These are phyloP conservation scores for Corylus heterophylla DNA, from an alignment of 306 rosid genomes.

Conservation along the genomic window DNA sequence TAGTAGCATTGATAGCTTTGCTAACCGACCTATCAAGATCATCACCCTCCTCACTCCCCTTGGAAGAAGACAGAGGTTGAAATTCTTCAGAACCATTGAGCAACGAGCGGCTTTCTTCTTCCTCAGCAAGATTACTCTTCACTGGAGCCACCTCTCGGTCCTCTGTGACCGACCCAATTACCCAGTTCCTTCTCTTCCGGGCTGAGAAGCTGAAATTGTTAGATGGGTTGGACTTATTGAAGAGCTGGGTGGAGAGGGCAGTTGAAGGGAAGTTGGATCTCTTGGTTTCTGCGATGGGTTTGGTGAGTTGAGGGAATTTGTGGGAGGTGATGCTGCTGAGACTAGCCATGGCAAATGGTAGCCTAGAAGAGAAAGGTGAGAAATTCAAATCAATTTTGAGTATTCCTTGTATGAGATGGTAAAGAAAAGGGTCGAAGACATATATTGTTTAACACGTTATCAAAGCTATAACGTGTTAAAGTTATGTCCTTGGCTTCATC, in stretches of 20 bases:
- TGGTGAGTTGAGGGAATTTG: constrained; percentile 22
- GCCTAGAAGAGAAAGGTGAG: not conserved
- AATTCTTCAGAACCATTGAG: constrained; percentile 39
- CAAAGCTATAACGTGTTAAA: too few species aligned
- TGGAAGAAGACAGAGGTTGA: constrained; percentile 35
- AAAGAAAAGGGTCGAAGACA: too few species aligned
- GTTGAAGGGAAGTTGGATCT: constrained; percentile 26
- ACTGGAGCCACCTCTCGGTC: constrained; percentile 50
- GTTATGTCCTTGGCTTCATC: too few species aligned
- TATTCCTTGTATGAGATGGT: not conserved
- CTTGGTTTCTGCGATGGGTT: constrained; percentile 20
- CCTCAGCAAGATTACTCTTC: constrained; percentile 31
- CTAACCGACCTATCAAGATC: constrained; percentile 39
- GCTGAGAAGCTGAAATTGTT: constrained; percentile 25
- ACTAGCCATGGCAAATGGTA: constrained; percentile 45
- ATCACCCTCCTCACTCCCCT: constrained; percentile 24
- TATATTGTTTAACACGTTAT: too few species aligned
- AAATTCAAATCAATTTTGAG: not conserved
- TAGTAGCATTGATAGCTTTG: constrained; percentile 64
- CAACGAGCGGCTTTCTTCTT: constrained; percentile 30
- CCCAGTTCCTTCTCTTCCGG: constrained; percentile 36
- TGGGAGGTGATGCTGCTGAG: constrained; percentile 36
- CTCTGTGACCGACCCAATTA: constrained; percentile 49
- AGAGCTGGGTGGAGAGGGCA: constrained; percentile 27
- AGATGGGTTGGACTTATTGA: constrained; percentile 12